Percentiles rank a stretch among this genome's conserved stretches.
Conservation (phyloP, 108 stramenopile genomes). For the Schizochytrium sp. region DNA sequence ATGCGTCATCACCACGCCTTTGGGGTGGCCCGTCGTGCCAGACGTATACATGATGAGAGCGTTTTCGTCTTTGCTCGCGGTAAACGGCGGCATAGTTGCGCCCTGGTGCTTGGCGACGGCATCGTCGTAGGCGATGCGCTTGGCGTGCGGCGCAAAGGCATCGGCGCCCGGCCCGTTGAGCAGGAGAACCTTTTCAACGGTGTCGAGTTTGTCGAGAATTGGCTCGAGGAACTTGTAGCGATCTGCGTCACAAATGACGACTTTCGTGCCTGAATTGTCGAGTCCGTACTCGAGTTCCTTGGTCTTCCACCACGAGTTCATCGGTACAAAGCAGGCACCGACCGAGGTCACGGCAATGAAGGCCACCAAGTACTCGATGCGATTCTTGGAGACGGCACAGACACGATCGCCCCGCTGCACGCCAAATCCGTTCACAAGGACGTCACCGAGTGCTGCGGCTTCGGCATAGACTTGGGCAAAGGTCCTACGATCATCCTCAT, state of each 20-base stretch:
- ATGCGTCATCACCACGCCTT: slow-evolving; percentile 33
- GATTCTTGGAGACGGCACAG: not conserved
- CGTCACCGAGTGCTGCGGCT: not conserved
- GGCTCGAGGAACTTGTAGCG: not conserved
- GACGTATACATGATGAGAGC: slow-evolving; percentile 33
- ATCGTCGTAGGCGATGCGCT: not conserved
- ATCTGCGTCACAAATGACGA: not conserved
- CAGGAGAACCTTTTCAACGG: not conserved
- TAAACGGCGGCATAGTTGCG: not conserved
- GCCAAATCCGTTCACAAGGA: not conserved
- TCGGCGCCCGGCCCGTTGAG: not conserved
- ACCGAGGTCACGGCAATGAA: not conserved
- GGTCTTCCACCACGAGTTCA: not conserved
- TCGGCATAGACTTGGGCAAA: not conserved
- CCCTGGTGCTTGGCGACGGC: not conserved
- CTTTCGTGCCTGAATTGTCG: not conserved
- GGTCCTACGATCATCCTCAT: not conserved
- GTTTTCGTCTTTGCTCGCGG: not conserved
- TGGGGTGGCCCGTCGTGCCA: slow-evolving; percentile 32
- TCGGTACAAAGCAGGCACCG: not conserved
- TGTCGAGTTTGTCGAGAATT: not conserved
- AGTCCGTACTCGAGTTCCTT: not conserved
- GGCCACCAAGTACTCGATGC: not conserved
- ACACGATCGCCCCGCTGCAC: not conserved
- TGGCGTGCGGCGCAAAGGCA: not conserved